phyloP scores from a whole-genome alignment of 2,329 filamentous ascomycete genomes.

The Dactylonectria macrodidyma region DNA sequence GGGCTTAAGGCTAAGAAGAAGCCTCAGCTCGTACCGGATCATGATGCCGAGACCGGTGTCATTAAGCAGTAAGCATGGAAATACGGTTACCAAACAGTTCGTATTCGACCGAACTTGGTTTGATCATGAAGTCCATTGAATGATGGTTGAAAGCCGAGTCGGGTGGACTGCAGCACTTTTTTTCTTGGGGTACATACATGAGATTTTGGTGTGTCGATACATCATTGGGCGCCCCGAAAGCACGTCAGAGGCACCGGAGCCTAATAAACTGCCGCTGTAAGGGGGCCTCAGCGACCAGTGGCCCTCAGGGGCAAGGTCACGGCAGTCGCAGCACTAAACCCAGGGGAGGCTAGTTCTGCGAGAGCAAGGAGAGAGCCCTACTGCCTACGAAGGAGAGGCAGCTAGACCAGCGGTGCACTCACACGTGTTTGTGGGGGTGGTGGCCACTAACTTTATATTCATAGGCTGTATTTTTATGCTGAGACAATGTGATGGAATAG shows the following conservation, averaged over 20 bases:
- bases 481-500: background rate
- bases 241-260: background rate
- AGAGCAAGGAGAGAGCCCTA: background rate
- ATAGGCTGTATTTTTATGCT: background rate
- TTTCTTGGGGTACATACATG: background rate
- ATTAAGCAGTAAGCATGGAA: constrained; percentile 10
- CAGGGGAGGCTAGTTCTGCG: background rate
- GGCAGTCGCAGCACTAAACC: constrained; percentile 1
- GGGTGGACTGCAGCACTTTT: background rate
- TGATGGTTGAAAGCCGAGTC: background rate
- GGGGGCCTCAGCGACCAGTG: constrained; percentile 4
- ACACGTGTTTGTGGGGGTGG: constrained; percentile 10
- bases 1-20: background rate
- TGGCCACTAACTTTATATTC: background rate
- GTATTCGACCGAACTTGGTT: background rate
- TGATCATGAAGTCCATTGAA: background rate
- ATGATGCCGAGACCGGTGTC: background rate
- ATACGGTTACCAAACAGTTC: constrained; percentile 2
- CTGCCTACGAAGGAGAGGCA: background rate
- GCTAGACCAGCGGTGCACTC: constrained; percentile 3
- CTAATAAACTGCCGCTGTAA: constrained; percentile 1
- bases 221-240: background rate
- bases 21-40: background rate
- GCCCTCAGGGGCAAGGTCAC: constrained; percentile 5
- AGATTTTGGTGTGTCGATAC: background rate